phyloP scores from a whole-genome alignment of 805 yeast genomes.

The Lachancea mirantina region DNA sequence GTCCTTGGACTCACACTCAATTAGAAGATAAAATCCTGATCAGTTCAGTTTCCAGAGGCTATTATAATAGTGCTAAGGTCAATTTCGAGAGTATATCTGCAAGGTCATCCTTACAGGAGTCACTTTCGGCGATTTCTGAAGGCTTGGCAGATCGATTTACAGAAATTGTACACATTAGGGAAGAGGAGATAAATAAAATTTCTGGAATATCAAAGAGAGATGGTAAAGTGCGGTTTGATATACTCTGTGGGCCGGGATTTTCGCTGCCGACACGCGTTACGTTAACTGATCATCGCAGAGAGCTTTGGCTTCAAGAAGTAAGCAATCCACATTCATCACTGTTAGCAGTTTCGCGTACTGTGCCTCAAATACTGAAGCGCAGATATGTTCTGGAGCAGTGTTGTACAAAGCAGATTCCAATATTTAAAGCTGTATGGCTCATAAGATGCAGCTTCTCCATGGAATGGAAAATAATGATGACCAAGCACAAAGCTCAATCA shows the following conservation, averaged over 20 bases:
- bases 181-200: constrained; percentile 26
- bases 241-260: constrained; percentile 28
- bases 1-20: constrained; percentile 29
- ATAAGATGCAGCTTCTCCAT: constrained; percentile 80
- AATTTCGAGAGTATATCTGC: constrained; percentile 32
- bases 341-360: constrained; percentile 59
- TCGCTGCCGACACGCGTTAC: constrained; percentile 54
- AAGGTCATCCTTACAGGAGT: constrained; percentile 30
- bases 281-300: constrained; percentile 76
- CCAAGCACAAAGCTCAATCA: constrained; percentile 13
- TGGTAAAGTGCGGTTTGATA: constrained; percentile 10
- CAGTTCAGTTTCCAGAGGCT: constrained; percentile 30
- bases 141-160: constrained; percentile 26
- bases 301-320: constrained; percentile 77
- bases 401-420: constrained; percentile 58
- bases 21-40: constrained; percentile 27
- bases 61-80: constrained; percentile 28
- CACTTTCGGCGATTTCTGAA: constrained; percentile 26
- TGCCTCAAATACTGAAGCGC: constrained; percentile 87
- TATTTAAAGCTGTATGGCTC: constrained; percentile 83
- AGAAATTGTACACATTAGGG: constrained; percentile 25
- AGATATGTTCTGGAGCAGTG: constrained; percentile 68
- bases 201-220: constrained; percentile 11
- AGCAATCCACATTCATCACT: constrained; percentile 63
- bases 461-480: constrained; percentile 37